phyloP scores from a whole-genome alignment of 2,329 filamentous ascomycete genomes.

The Bimuria novae-zelandiae region DNA sequence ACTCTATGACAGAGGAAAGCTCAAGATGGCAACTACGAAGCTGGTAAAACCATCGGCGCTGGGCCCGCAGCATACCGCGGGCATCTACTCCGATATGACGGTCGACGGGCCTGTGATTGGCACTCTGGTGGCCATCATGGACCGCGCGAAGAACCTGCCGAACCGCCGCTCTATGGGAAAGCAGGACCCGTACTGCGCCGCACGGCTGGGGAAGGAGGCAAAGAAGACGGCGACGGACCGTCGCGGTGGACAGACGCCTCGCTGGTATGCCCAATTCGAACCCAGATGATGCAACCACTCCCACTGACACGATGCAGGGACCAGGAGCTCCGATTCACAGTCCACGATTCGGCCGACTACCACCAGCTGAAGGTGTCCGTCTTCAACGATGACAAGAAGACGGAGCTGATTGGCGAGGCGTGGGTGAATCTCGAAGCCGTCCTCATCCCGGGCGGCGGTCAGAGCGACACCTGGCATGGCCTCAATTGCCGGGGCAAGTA shows the following conservation, averaged over 20 bases:
- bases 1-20: not conserved
- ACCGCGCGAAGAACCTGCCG: conserved; percentile 94
- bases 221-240: conserved; percentile 96
- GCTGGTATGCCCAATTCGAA: conserved; percentile 70
- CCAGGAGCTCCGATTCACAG: conserved; percentile 92
- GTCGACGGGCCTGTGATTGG: conserved; percentile 93
- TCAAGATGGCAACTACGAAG: conserved; percentile 43
- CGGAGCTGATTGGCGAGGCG: conserved; percentile 91
- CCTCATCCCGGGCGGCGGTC: conserved; percentile 84
- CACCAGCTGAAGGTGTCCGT: conserved; percentile 93
- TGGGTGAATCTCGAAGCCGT: conserved; percentile 85
- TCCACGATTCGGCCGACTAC: conserved; percentile 96
- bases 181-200: conserved; percentile 96
- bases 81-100: conserved; percentile 92
- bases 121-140: conserved; percentile 87
- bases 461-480: conserved; percentile 89
- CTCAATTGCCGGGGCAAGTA: conserved; percentile 92
- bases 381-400: conserved; percentile 98
- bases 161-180: conserved; percentile 98
- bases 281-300: conserved; percentile 12
- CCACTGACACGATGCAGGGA: conserved; percentile 66
- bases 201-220: conserved; percentile 90
- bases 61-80: conserved; percentile 77
- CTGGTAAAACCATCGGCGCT: conserved; percentile 33
- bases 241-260: conserved; percentile 90